Conservation (phyloP, 2,329 filamentous ascomycete genomes). For the Venturia asperata region DNA sequence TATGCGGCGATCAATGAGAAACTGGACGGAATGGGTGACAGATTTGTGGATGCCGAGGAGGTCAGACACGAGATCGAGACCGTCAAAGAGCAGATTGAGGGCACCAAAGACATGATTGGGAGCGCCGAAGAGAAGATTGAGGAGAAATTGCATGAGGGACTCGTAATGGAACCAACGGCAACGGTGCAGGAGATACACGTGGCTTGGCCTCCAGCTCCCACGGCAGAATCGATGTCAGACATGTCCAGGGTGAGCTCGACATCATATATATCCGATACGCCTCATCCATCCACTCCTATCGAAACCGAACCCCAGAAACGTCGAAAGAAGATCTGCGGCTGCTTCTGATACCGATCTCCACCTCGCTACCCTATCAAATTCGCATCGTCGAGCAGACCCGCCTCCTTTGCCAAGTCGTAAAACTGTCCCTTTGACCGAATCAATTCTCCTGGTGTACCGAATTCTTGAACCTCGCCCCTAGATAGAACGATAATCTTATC, state of each 20-base stretch:
- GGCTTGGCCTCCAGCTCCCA: neutral
- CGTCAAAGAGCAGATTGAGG: neutral
- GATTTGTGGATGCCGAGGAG: neutral
- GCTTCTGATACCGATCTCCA: neutral
- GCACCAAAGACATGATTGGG: neutral
- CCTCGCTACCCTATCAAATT: neutral
- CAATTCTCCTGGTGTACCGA: constrained; percentile 69
- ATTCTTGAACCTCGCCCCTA: constrained; percentile 76
- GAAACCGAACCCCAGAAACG: neutral
- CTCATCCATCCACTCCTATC: neutral
- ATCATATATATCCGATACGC: neutral
- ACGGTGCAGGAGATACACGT: neutral
- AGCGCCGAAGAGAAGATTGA: neutral
- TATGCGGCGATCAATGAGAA: neutral
- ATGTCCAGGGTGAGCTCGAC: neutral
- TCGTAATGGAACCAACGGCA: neutral
- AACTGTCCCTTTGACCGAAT: constrained; percentile 67
- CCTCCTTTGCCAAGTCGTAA: constrained; percentile 76
- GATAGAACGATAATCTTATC: constrained; percentile 85
- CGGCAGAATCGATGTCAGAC: neutral
- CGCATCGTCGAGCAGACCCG: constrained; percentile 54
- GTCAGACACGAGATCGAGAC: neutral
- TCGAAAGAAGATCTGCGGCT: neutral
- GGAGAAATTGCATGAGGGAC: neutral
- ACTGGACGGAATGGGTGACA: neutral